Evolutionary conservation across 257 asterid species (phyloP), one percentile per base, ranked within the genome.

Genomic region (Solanum gracilifrons): DNA sequence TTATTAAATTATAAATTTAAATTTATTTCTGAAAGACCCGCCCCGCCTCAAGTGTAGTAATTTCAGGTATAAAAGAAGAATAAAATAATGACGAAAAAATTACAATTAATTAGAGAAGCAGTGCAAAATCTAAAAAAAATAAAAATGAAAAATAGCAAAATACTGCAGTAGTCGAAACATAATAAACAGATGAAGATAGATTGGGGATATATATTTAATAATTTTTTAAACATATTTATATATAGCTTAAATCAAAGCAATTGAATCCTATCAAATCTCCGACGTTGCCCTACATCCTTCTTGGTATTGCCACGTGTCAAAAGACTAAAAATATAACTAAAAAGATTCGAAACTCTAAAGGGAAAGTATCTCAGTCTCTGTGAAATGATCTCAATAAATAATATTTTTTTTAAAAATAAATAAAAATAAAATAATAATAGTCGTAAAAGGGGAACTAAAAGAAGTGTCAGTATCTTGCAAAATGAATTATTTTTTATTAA

Each of bases 401-500:
- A 66, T 12, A 51, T 12, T 15, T 13, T 5, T 64, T 27, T 13
- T 2, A 0, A 0, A 35, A 35, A 35, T 35, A 35, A 35, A 1
- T 11, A 41, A 11, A 41, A 21, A 5, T n/a, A 21, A 23, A 13
- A 27, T 64, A 32, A 9, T 18, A 73, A 23, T 73, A 33, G 46
- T 82, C 2, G n/a, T 84, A 66, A 85, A 36, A 62, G 80, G 31
- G 41, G 31, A 66, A 79, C 27, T 43, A 43, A 66, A 72, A 66
- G 64, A 85, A 66, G 82, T 85, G 87, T 85, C 87, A 66, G 87
- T 71, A 7, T 74, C 88, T 60, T 62, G 84, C 58, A 32, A 32
- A 76, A 41, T 75, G 51, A 85, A 66, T 66, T 60, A 37, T 84
- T 62, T 25, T 39, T 15, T 51, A 43, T 66, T 36, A 29, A 66